Base-by-base conservation (phyloP, 2,329 filamentous ascomycete genomes). In the Diaporthe nobilis region DNA sequence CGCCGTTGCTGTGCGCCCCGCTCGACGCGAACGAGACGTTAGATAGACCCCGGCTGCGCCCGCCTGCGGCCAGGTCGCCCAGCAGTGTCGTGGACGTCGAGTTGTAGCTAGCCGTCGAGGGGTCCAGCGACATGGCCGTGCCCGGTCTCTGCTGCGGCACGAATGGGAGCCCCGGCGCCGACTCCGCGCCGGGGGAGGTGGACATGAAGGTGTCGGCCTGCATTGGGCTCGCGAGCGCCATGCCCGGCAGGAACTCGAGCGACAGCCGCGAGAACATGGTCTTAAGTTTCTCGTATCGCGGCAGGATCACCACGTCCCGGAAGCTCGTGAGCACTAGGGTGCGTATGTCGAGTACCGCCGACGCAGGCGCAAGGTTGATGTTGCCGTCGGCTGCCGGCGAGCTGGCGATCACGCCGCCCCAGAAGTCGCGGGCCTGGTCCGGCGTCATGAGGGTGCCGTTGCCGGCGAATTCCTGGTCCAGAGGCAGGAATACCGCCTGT, bases 401-500 rank as follows among this genome's bases (percentile, higher is more conserved):
- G 58, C 42, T 68, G 44, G 84, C 85, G 60, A 93, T 87, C 25
- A 94, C 89, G 9, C 92, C 92, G 39, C 94, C 94, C 95, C 96
- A 98, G 81, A 98, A 98, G 76, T 98, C 96, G 55, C 92, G 92
- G 6, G 96, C 94, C 84, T 97, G 93, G 7, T 95, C 92, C 0
- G 90, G 84, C 0, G 90, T 92, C 90, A 98, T 93, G 73, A 98
- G 90, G 0, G 91, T 88, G 22, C 97, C 97, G 63, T 90, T 90
- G 8, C 96, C 97, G 72, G 95, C 93, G 82, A 99, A 98, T 82
- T 99, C 97, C 15, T 98, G 90, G 81, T 99, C 97, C 1, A 99
- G 86, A 0, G 96, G 97, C 2, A 99, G 87, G 82, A 99, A 98
- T 1, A 98, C 96, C 1, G 96, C 95, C 85, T 98, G 96, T 80